Base-by-base conservation (phyloP, 495 filamentous ascomycete species). In the Acidiella bohemica region DNA sequence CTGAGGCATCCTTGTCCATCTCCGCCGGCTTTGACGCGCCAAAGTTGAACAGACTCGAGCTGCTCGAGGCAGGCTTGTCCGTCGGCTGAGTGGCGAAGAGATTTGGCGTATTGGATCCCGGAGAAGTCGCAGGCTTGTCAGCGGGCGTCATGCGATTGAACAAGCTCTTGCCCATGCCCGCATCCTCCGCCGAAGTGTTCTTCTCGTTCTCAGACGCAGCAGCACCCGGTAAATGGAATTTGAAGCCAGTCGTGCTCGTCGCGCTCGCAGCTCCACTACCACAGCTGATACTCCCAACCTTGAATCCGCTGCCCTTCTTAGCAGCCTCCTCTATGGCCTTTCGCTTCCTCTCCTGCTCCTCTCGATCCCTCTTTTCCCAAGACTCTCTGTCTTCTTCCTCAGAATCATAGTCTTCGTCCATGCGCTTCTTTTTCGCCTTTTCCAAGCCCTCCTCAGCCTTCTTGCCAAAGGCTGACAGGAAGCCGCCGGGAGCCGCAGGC, bases 341-440 rank as follows among this genome's bases (percentile, higher is more conserved):
- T 22, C 21, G 42, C 42, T 55, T 55, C 33, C 23, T 41, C 20
- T 32, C 40, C 32, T 52, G 52, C 33, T 46, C 33, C 16, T 30
- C 49, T 25, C 17, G 16, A 34, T 55, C 44, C 12, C 27, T 40
- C 37, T 12, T 33, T 20, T 46, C 49, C 52, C 52, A 55, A 22
- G 47, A 12, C 20, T 23, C 49, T 22, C 49, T 38, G 32, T 46
- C 41, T 18, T 55, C 52, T 14, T 52, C 52, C 10, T 53, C 50
- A 7, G 34, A 46, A 30, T 55, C 52, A 23, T 49, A 49, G 27
- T 55, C 52, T 32, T 49, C 44, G 4, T 21, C 36, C 36, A 46
- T 55, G 30, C 52, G 44, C 29, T 49, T 46, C 20, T 42, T 27
- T 25, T 42, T 51, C 33, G 25, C 44, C 13, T 47, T 33, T 33